phyloP scores from a whole-genome alignment of 148 eudicot genomes.

The Selenicereus undatus region DNA sequence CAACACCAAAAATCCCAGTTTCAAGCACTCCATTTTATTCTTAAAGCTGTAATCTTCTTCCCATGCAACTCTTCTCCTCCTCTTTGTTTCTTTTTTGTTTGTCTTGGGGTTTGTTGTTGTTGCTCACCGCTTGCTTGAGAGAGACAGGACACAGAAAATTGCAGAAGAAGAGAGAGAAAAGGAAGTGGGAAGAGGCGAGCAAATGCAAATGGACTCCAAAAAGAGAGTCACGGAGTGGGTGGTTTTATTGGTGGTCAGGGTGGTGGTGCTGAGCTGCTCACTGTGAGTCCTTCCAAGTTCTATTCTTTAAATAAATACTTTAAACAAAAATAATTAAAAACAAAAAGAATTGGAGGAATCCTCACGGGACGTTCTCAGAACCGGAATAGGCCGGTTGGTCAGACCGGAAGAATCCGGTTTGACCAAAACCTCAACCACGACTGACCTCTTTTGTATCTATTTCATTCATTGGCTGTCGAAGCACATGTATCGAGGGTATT shows the following conservation, averaged over 20 bases:
- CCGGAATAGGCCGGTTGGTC: slow-evolving; percentile 4
- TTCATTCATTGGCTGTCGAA: not conserved
- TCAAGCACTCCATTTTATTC: slow-evolving; percentile 20
- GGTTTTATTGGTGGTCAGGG: slow-evolving; percentile 39
- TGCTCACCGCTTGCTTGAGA: not conserved
- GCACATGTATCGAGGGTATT: not conserved
- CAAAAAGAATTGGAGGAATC: not conserved
- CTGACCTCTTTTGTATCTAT: not conserved
- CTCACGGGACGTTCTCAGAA: not conserved
- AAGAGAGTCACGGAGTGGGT: slow-evolving; percentile 21
- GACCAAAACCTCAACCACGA: too few species aligned
- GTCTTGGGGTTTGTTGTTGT: not conserved
- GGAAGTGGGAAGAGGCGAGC: slow-evolving; percentile 3
- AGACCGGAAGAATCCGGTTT: not conserved
- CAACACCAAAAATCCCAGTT: slow-evolving; percentile 11
- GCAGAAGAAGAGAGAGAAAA: not conserved
- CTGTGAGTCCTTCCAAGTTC: not conserved
- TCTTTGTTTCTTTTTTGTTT: not conserved
- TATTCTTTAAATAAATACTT: too few species aligned
- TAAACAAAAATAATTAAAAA: too few species aligned
- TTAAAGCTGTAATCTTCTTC: not conserved
- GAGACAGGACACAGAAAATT: slow-evolving; percentile 12
- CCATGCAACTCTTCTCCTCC: not conserved
- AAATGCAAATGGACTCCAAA: not conserved
- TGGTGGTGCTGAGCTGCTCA: not conserved